phyloP scores from a whole-genome alignment of 345 rosid species.

The Cochlearia excelsa region DNA sequence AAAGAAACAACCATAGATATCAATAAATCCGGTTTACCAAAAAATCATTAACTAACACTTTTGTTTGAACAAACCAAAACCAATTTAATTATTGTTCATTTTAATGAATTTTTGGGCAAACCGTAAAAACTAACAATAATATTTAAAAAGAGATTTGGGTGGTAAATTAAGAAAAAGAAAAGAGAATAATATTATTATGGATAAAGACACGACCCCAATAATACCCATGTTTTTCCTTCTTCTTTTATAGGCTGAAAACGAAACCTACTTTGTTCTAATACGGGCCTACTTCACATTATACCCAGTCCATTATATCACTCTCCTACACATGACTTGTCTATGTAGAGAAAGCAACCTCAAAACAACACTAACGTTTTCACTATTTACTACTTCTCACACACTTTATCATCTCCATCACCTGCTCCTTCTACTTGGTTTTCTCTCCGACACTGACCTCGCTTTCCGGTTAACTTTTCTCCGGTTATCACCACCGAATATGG shows the following conservation, averaged over 20 bases:
- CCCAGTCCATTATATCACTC: slow-evolving; percentile 19
- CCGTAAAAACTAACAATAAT: too few species aligned
- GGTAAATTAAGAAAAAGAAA: too few species aligned
- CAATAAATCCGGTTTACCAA: too few species aligned
- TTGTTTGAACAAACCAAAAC: too few species aligned
- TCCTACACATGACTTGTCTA: slow-evolving; percentile 29
- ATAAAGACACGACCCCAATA: slow-evolving; percentile 25
- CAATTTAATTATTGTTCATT: too few species aligned
- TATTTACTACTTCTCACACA: neutral
- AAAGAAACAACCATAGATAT: too few species aligned
- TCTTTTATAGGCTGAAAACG: slow-evolving; percentile 30
- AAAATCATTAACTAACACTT: too few species aligned
- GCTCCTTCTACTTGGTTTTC: slow-evolving; percentile 46
- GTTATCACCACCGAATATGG: slow-evolving; percentile 57
- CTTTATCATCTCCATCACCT: neutral
- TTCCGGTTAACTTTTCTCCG: slow-evolving; percentile 54
- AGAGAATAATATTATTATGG: neutral
- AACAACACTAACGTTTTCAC: slow-evolving; percentile 20
- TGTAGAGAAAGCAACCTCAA: slow-evolving; percentile 6
- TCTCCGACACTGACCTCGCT: slow-evolving; percentile 45
- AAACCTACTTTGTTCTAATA: slow-evolving; percentile 17
- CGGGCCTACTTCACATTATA: slow-evolving; percentile 26
- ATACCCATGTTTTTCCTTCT: slow-evolving; percentile 32
- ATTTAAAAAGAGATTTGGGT: too few species aligned
- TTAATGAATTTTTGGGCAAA: too few species aligned